Base-by-base conservation (phyloP, 1,284 basidiomycete genomes). In the Lentinula novae-zelandiae region DNA sequence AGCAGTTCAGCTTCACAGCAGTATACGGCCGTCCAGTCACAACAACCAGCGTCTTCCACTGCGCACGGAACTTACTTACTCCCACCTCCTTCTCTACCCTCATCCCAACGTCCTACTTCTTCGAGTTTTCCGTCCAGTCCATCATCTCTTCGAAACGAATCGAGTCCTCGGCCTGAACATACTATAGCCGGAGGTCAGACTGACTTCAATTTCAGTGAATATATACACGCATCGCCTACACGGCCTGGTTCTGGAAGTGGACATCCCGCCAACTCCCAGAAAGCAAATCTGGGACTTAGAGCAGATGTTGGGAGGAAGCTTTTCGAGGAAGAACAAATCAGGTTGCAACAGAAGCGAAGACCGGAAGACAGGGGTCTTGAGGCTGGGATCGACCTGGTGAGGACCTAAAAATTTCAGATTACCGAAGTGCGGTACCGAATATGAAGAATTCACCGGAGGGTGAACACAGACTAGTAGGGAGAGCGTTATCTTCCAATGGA, bases 221-320 rank as follows among this genome's bases (percentile, higher is more conserved):
- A 84, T 68, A 84, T 90, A 68, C 86, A 90, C 64, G 83, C 85
- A 40, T 88, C 88, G 20, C 88, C 89, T 2, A 86, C 85, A 2
- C 84, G 86, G 72, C 75, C 15, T 67, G 51, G 46, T 46, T 22
- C 51, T 6, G 44, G 49, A n/a, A n/a, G 31, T 38, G 51, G 31
- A 2, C 20, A 36, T 15, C 13, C 57, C 5, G 6, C 70, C 53
- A 63, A 62, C 56, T 61, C 70, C 20, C 51, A 53, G 59, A 59
- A 75, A 71, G 31, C 80, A 80, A 79, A 78, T 59, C 66, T 79
- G 36, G 80, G 82, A 61, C 73, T 84, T 50, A 76, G 84, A 59
- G 80, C 84, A 5, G 86, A 86, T 66, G 76, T 87, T 40, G 87
- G 87, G 38, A 72, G 89, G 61, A 85, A 83, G 68, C 72, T 90